phyloP scores from a whole-genome alignment of 192 early-diverging fungal species.

The Linnemannia elongata region DNA sequence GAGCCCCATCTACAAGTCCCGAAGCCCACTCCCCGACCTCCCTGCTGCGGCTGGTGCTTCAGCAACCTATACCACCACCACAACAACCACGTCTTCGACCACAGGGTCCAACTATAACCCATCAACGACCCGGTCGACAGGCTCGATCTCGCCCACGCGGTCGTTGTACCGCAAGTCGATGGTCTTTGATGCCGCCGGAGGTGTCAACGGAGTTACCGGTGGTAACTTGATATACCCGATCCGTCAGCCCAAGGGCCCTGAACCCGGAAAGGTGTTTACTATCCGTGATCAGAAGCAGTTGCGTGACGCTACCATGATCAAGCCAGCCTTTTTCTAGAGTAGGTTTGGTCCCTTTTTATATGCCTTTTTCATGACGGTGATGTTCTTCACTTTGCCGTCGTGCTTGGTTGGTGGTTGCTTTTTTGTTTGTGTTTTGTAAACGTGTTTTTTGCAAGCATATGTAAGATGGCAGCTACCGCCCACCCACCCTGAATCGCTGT shows the following conservation, averaged over 20 bases:
- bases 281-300: conserved; percentile 62
- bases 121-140: conserved; percentile 44
- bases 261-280: conserved; percentile 80
- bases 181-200: conserved; percentile 63
- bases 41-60: conserved; percentile 2
- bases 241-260: conserved; percentile 82
- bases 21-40: conserved; percentile 35
- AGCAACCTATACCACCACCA: conserved; percentile 6
- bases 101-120: conserved; percentile 48
- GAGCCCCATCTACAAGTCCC: conserved; percentile 46
- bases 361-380: not conserved
- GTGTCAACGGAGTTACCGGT: conserved; percentile 10
- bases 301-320: conserved; percentile 54
- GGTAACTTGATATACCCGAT: conserved; percentile 71
- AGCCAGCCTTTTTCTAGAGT: conserved; percentile 32
- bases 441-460: not conserved
- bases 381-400: not conserved
- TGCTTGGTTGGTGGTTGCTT: not conserved
- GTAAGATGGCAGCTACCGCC: not conserved
- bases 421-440: not conserved
- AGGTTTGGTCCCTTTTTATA: not conserved
- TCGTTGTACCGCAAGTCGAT: conserved; percentile 68
- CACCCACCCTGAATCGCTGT: not conserved
- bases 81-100: not conserved
- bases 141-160: conserved; percentile 61